Conservation (phyloP, 345 rosid species). For the Raphanus raphanistrum region DNA sequence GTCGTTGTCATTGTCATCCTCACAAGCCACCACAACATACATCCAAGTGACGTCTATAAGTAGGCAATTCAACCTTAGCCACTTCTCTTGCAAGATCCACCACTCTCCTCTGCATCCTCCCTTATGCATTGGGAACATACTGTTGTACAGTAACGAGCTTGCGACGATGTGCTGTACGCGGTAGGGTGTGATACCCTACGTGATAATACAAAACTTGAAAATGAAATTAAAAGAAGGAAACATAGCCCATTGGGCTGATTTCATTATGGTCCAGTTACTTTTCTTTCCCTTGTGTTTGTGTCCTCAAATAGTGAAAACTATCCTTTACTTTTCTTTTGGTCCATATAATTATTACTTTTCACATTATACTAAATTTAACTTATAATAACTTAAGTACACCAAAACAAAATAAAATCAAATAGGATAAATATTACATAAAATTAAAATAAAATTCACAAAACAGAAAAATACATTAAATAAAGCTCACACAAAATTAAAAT, state of each 20-base stretch:
- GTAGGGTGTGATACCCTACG: no score
- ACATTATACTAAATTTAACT: no score
- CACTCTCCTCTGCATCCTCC: neutral
- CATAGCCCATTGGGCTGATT: neutral
- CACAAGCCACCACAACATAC: neutral
- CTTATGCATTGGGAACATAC: slow-evolving; percentile 67
- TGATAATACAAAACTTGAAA: slow-evolving; percentile 28
- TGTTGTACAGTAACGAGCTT: slow-evolving; percentile 66
- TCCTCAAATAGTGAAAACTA: no score
- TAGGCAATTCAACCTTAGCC: neutral
- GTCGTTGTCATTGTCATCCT: neutral
- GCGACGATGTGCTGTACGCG: neutral
- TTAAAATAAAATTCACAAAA: no score
- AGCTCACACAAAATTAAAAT: no score
- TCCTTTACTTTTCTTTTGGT: no score
- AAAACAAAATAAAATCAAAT: no score
- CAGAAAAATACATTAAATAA: no score
- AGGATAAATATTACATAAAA: no score
- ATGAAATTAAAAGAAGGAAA: slow-evolving; percentile 15
- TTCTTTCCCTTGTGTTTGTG: neutral
- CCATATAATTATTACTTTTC: no score
- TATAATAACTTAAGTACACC: no score
- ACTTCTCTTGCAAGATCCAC: neutral
- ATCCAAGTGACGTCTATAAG: neutral
- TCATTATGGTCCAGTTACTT: neutral